Evolutionary conservation across 2,329 filamentous ascomycete genomes (phyloP), one percentile per base, ranked within the genome.

Genomic region (Boeremia exigua): DNA sequence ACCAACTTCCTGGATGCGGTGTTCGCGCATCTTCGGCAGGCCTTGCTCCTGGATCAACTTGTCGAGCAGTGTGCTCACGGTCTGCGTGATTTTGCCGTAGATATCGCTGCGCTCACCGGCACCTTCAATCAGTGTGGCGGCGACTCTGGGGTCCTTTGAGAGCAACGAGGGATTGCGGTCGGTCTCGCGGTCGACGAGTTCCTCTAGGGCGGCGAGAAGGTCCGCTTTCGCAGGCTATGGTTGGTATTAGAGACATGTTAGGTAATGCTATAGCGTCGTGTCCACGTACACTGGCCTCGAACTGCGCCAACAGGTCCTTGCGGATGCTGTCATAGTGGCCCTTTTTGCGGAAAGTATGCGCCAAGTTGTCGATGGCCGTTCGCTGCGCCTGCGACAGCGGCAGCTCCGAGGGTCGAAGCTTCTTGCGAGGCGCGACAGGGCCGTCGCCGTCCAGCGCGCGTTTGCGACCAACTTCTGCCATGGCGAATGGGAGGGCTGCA

Each of bases 311-410:
- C 10, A 91, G 82, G 66, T 90, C 84, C 71, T 92, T 93, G 58
- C 90, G 86, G 60, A 93, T 84, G 12, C 83, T 80, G 75, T 95
- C 91, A 70, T 93, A 95, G 54, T 89, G 89, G 58, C 91, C 91
- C 75, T 91, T 92, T 78, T 93, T 94, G 77, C 93, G 93, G 79
- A 93, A 94, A 10, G 84, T 88, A 70, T 91, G 88, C n/a, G 90
- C 85, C 19, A 94, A 82, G 14, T 82, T 84, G 65, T 93, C 90
- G 53, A 94, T 91, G 1, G 88, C 87, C 1, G 84, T 83, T 61
- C 89, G 83, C 48, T 91, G 90, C n/a, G 86, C 83, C 3, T 88
- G 88, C 5, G 89, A 84, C 17, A 93, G 78, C 1, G 90, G 90
- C 15, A 94, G 81, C 65, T 94, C 90, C 0, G 88, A 88, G 3